Conservation (phyloP, 2,329 filamentous ascomycete species). For the Aureobasidium sp. region DNA sequence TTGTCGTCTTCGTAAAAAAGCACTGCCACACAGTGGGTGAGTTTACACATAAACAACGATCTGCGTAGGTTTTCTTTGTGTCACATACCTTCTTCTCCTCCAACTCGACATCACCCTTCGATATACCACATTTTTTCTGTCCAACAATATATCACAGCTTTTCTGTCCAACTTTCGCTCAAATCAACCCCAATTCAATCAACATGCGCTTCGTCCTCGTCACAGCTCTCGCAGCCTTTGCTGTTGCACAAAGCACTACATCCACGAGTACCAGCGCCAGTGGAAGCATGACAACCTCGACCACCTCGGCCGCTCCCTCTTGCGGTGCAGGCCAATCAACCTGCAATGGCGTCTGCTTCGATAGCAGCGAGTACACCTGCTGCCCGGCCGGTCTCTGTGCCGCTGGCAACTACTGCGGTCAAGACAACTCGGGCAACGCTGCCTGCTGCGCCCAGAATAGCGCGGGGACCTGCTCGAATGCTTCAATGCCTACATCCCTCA, state of each 20-base stretch:
- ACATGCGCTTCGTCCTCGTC: slow-evolving; percentile 10
- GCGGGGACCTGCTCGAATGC: slow-evolving; percentile 7
- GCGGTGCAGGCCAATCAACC: slow-evolving; percentile 2
- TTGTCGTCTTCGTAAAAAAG: neutral
- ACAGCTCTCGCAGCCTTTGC: slow-evolving; percentile 2
- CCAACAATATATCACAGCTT: too few relatives aligned
- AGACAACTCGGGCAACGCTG: slow-evolving; percentile 3
- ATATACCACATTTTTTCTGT: too few relatives aligned
- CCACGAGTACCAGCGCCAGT: neutral
- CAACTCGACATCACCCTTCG: neutral
- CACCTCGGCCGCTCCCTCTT: slow-evolving; percentile 4
- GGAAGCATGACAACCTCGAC: slow-evolving; percentile 4
- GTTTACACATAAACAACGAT: neutral
- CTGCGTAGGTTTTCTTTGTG: neutral
- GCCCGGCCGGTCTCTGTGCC: slow-evolving; percentile 3
- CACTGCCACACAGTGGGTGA: neutral
- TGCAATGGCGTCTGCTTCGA: slow-evolving; percentile 11
- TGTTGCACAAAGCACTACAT: slow-evolving; percentile 6
- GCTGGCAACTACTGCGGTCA: slow-evolving; percentile 8
- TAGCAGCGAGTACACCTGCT: slow-evolving; percentile 6
- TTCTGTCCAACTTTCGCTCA: too few relatives aligned
- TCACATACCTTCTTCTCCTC: neutral
- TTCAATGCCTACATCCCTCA: slow-evolving; percentile 4
- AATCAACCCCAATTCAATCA: neutral
- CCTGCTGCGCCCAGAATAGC: slow-evolving; percentile 11